Evolutionary conservation across 2,329 filamentous ascomycete genomes (phyloP), one percentile per base, ranked within the genome.

Genomic region (Paracorniculantispora psalliotae): DNA sequence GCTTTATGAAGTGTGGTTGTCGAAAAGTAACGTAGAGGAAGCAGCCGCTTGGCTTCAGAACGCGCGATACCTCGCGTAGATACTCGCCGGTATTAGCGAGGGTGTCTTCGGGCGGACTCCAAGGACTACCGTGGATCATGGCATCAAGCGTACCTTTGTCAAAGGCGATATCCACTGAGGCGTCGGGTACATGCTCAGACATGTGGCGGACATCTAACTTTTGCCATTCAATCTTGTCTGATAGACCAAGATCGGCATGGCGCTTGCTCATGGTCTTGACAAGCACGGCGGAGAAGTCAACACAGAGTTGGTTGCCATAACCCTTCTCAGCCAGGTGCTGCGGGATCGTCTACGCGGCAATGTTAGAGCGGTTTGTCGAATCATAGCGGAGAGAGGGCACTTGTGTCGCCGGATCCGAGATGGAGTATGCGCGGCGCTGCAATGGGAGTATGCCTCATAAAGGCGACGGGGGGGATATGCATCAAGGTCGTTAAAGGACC

Each of bases 341-440:
- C 2, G 82, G 81, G 5, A 86, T 70, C 1, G 76, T 79, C 81
- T 85, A 60, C 21, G 53, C 51, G 21, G 48, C 39, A 6, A 46
- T 57, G 46, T 59, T 43, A 56, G 13, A 26, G 39, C 59, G 19
- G 25, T 30, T 23, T 21, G 25, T 25, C 55, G 25, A 49, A 30
- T 46, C 21, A 44, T 33, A 13, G 25, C 37, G 23, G 50, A 13
- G 33, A 19, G 41, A 41, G 4, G 58, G 21, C 66, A 83, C 82
- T 67, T 81, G n/a, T 85, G 63, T 85, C 81, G 8, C 82, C 82
- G 9, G 77, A 83, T 0, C 82, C 82, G 4, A 85, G 70, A 67
- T 85, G 82, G 15, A 85, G 64, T n/a, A 85, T 77, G 12, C 67
- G 61, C 0, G 77, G 77, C 17, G 71, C 64, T n/a, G 68, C 65